Evolutionary conservation across 768 basidiomycete genomes (phyloP).

Genomic region (Sarcodon sp.): DNA sequence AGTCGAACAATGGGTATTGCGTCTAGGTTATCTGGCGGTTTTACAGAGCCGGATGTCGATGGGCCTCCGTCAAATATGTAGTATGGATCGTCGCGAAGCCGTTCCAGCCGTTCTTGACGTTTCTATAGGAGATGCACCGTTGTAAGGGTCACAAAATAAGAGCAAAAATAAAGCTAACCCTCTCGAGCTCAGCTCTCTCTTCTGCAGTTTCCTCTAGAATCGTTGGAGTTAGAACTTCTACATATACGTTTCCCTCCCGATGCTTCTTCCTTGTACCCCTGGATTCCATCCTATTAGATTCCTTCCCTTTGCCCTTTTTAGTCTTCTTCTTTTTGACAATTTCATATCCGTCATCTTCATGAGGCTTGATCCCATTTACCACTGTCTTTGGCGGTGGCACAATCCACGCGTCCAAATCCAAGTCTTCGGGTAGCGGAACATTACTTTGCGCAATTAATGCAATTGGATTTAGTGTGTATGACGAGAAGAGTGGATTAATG

Average conservation of each 20-base stretch:
- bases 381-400: constrained; percentile 39
- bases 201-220: constrained; percentile 37
- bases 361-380: constrained; percentile 17
- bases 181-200: constrained; percentile 45
- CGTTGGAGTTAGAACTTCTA: constrained; percentile 25
- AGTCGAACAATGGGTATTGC: constrained; percentile 84
- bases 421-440: constrained; percentile 69
- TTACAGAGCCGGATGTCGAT: constrained; percentile 16
- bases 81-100: constrained; percentile 80
- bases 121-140: constrained; percentile 29
- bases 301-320: constrained; percentile 35
- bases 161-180: constrained; percentile 29
- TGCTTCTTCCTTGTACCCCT: constrained; percentile 35
- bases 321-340: constrained; percentile 23
- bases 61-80: constrained; percentile 65
- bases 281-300: constrained; percentile 13
- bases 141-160: not conserved
- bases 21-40: constrained; percentile 53
- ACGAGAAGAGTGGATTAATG: constrained; percentile 63
- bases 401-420: constrained; percentile 82
- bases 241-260: constrained; percentile 17
- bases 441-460: constrained; percentile 68
- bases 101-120: constrained; percentile 63
- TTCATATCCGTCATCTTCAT: constrained; percentile 18
- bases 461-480: constrained; percentile 80